Base-by-base conservation (phyloP, 495 filamentous ascomycete species). In the Aspergillus nanangensis region DNA sequence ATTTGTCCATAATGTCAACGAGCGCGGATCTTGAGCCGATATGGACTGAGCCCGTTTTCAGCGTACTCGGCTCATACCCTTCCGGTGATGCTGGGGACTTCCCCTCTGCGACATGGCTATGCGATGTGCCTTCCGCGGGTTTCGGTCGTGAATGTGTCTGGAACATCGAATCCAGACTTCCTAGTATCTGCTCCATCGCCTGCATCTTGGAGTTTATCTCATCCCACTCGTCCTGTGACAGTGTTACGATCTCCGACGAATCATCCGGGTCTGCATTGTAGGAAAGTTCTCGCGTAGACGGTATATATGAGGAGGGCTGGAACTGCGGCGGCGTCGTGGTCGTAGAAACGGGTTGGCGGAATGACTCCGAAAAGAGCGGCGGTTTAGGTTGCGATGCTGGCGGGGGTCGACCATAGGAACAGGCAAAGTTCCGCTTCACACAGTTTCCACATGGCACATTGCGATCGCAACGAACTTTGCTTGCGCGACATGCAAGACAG, bases 371-470 rank as follows among this genome's bases (percentile, higher is more conserved):
- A 21, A 53, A 17, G 18, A 48, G 41, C 27, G 37, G 42, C 17
- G 45, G 61, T 35, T 36, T 58, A 24, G 24, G 48, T 19, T 38
- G 52, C 21, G 25, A 31, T 10, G 57, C n/a, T n/a, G n/a, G 51
- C 8, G 77, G 67, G 55, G 84, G 84, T 19, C 81, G 83, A 56
- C 84, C 84, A 70, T 87, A 87, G 32, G 81, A 79, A 55, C 84
- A 88, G 49, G 79, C 69, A 63, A 80, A 77, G 48, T 85, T 81
- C 48, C 84, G 74, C 63, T 86, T 86, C 59, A 84, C 74, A 56
- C 84, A 88, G 59, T 85, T 86, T 56, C 84, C 77, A 58, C 84
- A 88, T 5, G 84, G 84, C 44, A 80, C 74, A 48, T 84, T 79
- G 63, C 84, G 84, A 64, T 86, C 83, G 62, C 84, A 88, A 64